These are phyloP conservation scores for Flaveria linearis DNA, from an alignment of 129 eudicot genomes.

Conservation along the genomic window DNA sequence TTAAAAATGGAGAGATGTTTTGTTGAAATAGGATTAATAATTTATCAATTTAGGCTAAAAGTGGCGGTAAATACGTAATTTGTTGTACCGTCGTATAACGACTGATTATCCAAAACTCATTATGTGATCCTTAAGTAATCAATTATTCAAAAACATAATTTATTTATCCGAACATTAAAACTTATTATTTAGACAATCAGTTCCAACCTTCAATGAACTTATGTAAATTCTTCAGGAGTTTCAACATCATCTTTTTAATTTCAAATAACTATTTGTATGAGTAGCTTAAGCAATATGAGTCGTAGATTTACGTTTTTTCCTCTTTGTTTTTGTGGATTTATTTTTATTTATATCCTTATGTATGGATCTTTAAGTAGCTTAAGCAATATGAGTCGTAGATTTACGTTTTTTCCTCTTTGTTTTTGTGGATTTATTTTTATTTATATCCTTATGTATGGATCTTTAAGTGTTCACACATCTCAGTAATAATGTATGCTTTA, in stretches of 20 bases:
- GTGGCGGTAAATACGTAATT: neutral
- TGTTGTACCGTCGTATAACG: no score
- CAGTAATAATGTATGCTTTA: neutral
- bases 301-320: neutral
- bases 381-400: conserved; percentile 16
- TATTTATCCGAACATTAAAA: neutral
- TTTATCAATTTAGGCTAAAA: neutral
- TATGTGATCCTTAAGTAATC: neutral
- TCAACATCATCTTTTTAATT: conserved; percentile 7
- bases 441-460: neutral
- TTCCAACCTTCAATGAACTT: neutral
- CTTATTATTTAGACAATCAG: neutral
- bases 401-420: neutral
- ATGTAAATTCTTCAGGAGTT: conserved; percentile 5
- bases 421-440: neutral
- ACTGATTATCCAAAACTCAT: neutral
- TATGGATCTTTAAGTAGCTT: no score
- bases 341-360: no score
- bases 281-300: conserved; percentile 10
- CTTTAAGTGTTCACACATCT: conserved; percentile 9
- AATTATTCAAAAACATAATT: neutral
- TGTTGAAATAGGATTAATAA: neutral
- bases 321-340: neutral
- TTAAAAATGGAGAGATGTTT: neutral
- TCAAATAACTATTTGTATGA: neutral